phyloP scores from a whole-genome alignment of 148 eudicot genomes.

The Silene latifolia region DNA sequence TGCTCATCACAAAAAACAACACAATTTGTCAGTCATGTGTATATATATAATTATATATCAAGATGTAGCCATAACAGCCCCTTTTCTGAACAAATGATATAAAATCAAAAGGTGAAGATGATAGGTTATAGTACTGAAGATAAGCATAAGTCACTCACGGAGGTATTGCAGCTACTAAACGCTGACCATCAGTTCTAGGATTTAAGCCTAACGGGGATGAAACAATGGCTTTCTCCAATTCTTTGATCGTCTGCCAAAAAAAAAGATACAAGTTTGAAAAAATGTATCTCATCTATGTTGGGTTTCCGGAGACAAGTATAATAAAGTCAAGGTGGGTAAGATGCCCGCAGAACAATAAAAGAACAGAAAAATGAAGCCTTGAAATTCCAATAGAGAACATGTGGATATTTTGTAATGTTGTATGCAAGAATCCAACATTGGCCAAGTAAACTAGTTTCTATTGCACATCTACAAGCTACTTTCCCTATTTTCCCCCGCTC shows the following conservation, averaged over 20 bases:
- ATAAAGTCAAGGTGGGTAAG: background rate
- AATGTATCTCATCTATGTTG: background rate
- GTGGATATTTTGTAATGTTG: background rate
- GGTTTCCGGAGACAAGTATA: background rate
- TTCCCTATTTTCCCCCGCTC: too few species aligned
- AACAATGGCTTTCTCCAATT: conserved; percentile 77
- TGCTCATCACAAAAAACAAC: conserved; percentile 31
- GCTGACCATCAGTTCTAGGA: conserved; percentile 64
- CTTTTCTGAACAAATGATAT: background rate
- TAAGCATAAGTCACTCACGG: conserved; percentile 49
- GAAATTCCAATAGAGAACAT: background rate
- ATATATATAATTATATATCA: background rate
- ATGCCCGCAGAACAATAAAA: background rate
- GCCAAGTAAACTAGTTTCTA: background rate
- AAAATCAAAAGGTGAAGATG: background rate
- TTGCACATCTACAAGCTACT: background rate
- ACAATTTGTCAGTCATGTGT: background rate
- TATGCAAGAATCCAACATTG: background rate
- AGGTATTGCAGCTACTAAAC: conserved; percentile 71
- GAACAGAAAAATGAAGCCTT: background rate
- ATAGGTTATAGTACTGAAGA: background rate
- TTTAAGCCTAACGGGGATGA: conserved; percentile 88
- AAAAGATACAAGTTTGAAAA: background rate
- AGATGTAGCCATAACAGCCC: background rate
- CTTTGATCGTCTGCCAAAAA: conserved; percentile 66